Evolutionary conservation across 1,284 basidiomycete genomes (phyloP).

Genomic region (Apiotrichum gracile): DNA sequence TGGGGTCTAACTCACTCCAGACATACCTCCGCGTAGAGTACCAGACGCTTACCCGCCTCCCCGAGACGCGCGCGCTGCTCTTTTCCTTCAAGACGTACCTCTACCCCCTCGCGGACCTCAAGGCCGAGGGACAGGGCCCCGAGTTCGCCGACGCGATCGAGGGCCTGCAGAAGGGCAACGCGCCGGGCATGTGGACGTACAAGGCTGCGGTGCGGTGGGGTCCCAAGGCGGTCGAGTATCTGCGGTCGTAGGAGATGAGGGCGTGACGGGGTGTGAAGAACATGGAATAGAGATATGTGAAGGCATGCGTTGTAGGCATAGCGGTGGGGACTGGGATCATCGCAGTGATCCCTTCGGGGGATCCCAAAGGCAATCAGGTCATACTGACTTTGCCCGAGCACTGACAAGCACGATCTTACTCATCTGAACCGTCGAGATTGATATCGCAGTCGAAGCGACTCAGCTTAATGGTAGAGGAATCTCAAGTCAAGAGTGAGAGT

Average conservation of each 20-base stretch:
- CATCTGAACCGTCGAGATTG: no score
- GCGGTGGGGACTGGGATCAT: no score
- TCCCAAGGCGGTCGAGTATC: slow-evolving; percentile 2
- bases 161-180: slow-evolving; percentile 13
- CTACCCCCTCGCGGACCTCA: slow-evolving; percentile 6
- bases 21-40: slow-evolving; percentile 10
- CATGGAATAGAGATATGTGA: no score
- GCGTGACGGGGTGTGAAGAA: neutral
- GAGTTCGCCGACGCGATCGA: slow-evolving; percentile 14
- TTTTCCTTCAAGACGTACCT: slow-evolving; percentile 17
- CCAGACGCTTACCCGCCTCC: slow-evolving; percentile 14
- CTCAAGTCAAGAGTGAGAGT: no score
- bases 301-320: no score
- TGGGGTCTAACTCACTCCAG: neutral
- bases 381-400: no score
- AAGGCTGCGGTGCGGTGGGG: slow-evolving; percentile 14
- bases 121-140: slow-evolving; percentile 8
- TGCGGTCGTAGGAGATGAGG: slow-evolving; percentile 1
- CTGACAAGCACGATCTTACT: no score
- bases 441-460: no score
- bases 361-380: no score
- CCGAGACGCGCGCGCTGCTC: slow-evolving; percentile 3
- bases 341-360: no score
- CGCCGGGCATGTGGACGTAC: slow-evolving; percentile 15
- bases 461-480: no score